Conservation (phyloP, 1,139 yeast genomes). For the Suhomyces chickasaworum region DNA sequence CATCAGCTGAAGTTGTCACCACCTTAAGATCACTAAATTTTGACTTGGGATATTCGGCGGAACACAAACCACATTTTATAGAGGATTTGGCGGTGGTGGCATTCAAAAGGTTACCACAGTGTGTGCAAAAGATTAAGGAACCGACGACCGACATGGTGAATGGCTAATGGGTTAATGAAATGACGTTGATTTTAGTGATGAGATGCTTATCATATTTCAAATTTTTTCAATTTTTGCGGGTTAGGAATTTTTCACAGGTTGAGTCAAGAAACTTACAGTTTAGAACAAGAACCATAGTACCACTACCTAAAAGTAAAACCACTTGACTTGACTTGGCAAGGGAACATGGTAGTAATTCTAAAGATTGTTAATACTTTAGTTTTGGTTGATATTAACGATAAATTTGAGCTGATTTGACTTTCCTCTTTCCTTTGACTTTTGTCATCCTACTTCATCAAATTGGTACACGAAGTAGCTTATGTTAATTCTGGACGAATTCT, state of each 20-base stretch:
- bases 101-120: constrained; percentile 88
- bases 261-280: background rate
- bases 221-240: constrained; percentile 7
- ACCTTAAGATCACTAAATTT: constrained; percentile 80
- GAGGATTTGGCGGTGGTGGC: constrained; percentile 53
- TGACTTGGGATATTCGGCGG: constrained; percentile 55
- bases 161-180: background rate
- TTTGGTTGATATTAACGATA: no score
- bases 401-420: no score
- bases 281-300: background rate
- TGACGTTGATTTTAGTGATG: constrained; percentile 4
- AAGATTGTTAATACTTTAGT: no score
- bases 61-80: constrained; percentile 69
- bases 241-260: constrained; percentile 1
- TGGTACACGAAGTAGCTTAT: no score
- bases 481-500: no score
- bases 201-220: constrained; percentile 10
- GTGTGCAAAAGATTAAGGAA: constrained; percentile 88
- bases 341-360: no score
- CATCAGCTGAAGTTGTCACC: constrained; percentile 79
- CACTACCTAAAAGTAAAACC: no score
- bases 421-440: no score
- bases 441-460: no score
- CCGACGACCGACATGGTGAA: constrained; percentile 86
- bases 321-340: no score